Conservation (phyloP, 305 asterid species). For the Plantago lanceolata region DNA sequence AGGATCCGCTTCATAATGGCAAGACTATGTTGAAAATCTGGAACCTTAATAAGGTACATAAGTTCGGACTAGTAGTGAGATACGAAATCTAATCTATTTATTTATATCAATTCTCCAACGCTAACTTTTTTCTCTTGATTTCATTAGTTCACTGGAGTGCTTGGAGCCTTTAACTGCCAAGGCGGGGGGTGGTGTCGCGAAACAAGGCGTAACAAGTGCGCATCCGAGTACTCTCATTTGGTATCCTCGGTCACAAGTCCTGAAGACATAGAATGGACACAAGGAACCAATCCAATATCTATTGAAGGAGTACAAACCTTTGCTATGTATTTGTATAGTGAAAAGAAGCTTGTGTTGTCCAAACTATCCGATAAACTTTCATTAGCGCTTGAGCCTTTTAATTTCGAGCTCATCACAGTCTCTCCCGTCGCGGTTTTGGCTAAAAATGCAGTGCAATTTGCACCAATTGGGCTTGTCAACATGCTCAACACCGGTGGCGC, state of each 20-base stretch:
- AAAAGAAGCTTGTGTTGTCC: conserved; percentile 52
- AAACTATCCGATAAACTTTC: conserved; percentile 42
- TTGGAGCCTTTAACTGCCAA: conserved; percentile 89
- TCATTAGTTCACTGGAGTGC: conserved; percentile 68
- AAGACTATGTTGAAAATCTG: conserved; percentile 85
- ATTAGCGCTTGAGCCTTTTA: conserved; percentile 51
- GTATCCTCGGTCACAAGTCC: conserved; percentile 54
- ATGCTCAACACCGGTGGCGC: conserved; percentile 95
- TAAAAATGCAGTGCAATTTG: conserved; percentile 41
- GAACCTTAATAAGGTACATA: conserved; percentile 73
- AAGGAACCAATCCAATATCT: conserved; percentile 49
- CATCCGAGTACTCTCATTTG: conserved; percentile 50
- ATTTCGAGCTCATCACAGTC: conserved; percentile 59
- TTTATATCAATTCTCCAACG: not conserved
- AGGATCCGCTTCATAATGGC: conserved; percentile 80
- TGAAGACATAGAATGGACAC: conserved; percentile 73
- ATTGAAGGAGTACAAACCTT: conserved; percentile 44
- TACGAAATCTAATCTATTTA: not conserved
- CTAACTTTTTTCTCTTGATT: not conserved
- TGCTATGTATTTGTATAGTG: conserved; percentile 56
- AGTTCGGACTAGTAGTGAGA: not conserved
- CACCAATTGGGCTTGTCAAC: conserved; percentile 73
- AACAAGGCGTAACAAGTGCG: conserved; percentile 67
- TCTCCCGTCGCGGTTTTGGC: conserved; percentile 45
- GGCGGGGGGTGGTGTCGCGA: conserved; percentile 94